Base-by-base conservation (phyloP, 108 stramenopile species). In the Craspedostauros australis region DNA sequence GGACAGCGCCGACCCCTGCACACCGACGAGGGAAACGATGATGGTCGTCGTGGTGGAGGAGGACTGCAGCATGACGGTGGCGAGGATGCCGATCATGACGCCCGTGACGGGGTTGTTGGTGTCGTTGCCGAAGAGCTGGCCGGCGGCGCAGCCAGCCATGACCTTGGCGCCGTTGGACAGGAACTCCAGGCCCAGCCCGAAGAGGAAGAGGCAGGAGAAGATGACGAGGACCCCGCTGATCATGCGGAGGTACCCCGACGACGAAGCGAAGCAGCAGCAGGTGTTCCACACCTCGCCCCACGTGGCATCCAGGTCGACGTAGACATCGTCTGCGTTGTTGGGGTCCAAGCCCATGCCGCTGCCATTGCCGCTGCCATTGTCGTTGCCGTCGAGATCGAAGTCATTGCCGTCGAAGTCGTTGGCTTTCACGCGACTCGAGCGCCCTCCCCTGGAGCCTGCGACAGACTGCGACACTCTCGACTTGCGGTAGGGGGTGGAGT, bases 141-240 rank as follows among this genome's bases (percentile, higher is more conserved):
- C 78, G 2, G 78, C 82, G 30, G 48, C 50, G 43, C 78, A 79
- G 5, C 82, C 82, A 4, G 62, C 65, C 46, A 84, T 26, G n/a
- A 77, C 76, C 70, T 84, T 79, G 61, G 75, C 75, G 41, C 64
- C 54, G 24, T 32, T 64, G 16, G 76, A 64, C n/a, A 84, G 59
- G 7, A n/a, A n/a, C n/a, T 87, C 84, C 26, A 93, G 73, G 21
- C 83, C 83, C 23, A 93, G 46, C 18, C 89, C 67, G 74, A 93
- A 93, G 57, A 87, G 89, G 77, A 89, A 93, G 18, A 93, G 80
- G 72, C 85, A 88, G 72, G 86, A 87, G 24, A 64, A 39, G 11
- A 86, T 68, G 27, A 56, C 49, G 46, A 39, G 30, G 22, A 80
- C 26, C 55, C 80, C 82, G 26, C 71, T 21, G 48, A 58, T 49